Evolutionary conservation across 2,329 filamentous ascomycete genomes (phyloP).

Genomic region (Neoscytalidium dimidiatum): DNA sequence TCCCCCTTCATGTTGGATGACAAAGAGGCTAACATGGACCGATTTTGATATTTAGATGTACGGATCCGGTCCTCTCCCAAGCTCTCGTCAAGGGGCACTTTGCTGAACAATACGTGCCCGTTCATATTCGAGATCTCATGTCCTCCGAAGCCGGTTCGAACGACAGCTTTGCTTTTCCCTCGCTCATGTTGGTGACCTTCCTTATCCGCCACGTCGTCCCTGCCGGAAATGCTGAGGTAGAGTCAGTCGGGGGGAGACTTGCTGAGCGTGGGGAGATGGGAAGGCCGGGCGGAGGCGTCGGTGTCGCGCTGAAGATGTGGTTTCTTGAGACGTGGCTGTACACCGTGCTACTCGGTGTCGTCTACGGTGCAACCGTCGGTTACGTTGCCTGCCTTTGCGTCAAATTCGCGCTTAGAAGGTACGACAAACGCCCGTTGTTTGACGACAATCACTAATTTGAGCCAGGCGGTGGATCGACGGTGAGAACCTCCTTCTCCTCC

Average conservation of each 20-base stretch:
- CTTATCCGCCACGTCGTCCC: constrained; percentile 57
- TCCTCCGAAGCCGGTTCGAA: constrained; percentile 64
- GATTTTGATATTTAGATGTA: no score
- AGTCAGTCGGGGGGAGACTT: constrained; percentile 49
- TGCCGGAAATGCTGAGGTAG: constrained; percentile 42
- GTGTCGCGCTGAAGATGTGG: constrained; percentile 59
- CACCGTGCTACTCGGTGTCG: constrained; percentile 55
- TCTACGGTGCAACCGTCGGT: constrained; percentile 56
- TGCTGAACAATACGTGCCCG: constrained; percentile 61
- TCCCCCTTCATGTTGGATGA: no score
- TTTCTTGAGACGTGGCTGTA: constrained; percentile 63
- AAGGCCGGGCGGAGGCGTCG: constrained; percentile 38
- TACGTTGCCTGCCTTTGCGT: constrained; percentile 51
- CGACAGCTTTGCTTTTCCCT: constrained; percentile 64
- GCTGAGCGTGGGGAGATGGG: not conserved
- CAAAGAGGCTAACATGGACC: no score
- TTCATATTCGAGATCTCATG: constrained; percentile 61
- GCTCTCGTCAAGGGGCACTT: constrained; percentile 65
- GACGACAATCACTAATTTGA: no score
- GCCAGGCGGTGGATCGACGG: not conserved
- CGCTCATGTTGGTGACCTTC: constrained; percentile 60
- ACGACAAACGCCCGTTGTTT: no score
- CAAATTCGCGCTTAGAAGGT: constrained; percentile 42
- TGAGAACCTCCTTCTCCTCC: not conserved
- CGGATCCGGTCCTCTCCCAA: constrained; percentile 64